Conservation (phyloP, 2,329 filamentous ascomycete species). For the Pyricularia grisea region DNA sequence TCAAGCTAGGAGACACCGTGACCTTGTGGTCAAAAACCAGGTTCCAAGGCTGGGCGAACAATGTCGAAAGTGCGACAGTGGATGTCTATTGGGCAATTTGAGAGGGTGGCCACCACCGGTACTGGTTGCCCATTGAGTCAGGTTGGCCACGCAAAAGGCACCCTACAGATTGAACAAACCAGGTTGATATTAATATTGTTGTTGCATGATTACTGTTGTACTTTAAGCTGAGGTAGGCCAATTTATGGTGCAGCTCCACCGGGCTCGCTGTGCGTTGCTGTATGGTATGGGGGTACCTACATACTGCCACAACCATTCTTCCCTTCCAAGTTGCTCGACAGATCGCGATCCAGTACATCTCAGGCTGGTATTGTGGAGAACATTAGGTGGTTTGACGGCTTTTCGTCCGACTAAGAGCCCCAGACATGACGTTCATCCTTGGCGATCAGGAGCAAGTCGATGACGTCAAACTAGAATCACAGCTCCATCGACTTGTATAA, state of each 20-base stretch:
- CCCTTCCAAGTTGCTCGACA: no score
- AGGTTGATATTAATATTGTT: not conserved
- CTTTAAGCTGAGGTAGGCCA: not conserved
- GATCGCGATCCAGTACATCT: not conserved
- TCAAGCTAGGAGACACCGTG: conserved; percentile 51
- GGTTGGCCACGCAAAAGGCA: no score
- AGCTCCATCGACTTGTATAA: not conserved
- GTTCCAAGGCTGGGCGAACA: conserved; percentile 44
- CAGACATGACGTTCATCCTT: not conserved
- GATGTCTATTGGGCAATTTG: conserved; percentile 50
- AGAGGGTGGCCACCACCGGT: conserved; percentile 5
- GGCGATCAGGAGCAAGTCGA: not conserved
- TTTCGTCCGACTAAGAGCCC: not conserved
- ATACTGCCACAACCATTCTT: not conserved
- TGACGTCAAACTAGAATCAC: not conserved
- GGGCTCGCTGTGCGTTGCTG: no score
- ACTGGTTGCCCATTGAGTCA: no score
- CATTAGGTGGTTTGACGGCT: not conserved
- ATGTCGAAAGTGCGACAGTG: conserved; percentile 37
- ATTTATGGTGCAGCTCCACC: no score
- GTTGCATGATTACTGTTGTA: not conserved
- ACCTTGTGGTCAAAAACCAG: conserved; percentile 53
- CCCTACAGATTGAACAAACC: not conserved
- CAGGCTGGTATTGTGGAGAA: not conserved
- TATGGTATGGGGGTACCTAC: not conserved